Conservation (phyloP, 148 eudicot genomes). For the Vaccinium corymbosum region DNA sequence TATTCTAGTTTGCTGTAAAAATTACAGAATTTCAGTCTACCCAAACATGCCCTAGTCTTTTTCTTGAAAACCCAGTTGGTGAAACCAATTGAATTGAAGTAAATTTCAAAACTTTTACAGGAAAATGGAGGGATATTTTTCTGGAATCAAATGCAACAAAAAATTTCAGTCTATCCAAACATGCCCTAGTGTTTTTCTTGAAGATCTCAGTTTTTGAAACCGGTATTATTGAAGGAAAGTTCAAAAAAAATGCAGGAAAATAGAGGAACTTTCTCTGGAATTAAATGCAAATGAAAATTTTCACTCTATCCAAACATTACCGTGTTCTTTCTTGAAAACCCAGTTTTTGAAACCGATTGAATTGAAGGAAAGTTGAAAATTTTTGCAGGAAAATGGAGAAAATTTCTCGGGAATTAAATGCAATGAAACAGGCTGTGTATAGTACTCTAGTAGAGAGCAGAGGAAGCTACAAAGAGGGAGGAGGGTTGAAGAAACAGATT, state of each 20-base stretch:
- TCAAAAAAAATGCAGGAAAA: constrained; percentile 4
- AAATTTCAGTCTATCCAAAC: constrained; percentile 21
- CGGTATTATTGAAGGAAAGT: background rate
- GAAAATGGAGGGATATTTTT: background rate
- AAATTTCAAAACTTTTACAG: background rate
- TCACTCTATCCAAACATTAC: constrained; percentile 29
- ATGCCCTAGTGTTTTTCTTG: constrained; percentile 16
- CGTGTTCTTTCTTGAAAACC: background rate
- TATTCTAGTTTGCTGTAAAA: constrained; percentile 15
- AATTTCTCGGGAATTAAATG: background rate
- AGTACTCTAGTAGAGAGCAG: background rate
- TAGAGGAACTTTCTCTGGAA: background rate
- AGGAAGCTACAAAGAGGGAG: constrained; percentile 8
- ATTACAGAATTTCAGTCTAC: background rate
- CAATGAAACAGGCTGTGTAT: constrained; percentile 15
- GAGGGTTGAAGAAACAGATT: constrained; percentile 7
- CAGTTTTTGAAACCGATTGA: background rate
- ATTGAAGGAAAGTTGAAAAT: background rate
- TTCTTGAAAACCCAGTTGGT: constrained; percentile 23
- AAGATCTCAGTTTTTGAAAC: background rate
- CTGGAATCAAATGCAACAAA: background rate
- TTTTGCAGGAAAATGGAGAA: constrained; percentile 9
- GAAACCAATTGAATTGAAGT: background rate
- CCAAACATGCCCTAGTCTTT: constrained; percentile 41
- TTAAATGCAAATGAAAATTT: too few species aligned